Percentiles rank a stretch among this genome's conserved stretches.
These are phyloP conservation scores for Cladophialophora psammophila DNA, from an alignment of 2,329 filamentous ascomycete species.

Conservation along the genomic window DNA sequence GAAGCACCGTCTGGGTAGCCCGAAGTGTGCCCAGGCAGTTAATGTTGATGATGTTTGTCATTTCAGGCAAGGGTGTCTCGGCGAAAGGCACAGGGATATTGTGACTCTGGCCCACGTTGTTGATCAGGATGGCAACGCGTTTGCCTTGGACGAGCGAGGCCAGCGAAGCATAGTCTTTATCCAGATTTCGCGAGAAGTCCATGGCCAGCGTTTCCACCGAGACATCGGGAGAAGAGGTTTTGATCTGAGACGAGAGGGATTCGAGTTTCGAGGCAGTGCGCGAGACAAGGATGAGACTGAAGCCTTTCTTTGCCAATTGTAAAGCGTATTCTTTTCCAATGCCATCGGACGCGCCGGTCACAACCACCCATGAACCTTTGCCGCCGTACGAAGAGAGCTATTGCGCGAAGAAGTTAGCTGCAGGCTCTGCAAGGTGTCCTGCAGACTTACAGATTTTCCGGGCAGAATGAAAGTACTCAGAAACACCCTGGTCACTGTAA, in stretches of 20 bases:
- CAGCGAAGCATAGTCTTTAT: slow-evolving; percentile 80
- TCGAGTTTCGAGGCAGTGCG: slow-evolving; percentile 94
- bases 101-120: slow-evolving; percentile 96
- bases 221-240: slow-evolving; percentile 70
- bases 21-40: slow-evolving; percentile 92
- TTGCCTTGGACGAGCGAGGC: slow-evolving; percentile 72
- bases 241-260: slow-evolving; percentile 76
- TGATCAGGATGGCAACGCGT: slow-evolving; percentile 87
- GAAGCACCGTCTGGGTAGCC: slow-evolving; percentile 83
- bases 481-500: slow-evolving; percentile 68
- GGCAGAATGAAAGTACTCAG: slow-evolving; percentile 73
- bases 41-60: slow-evolving; percentile 90
- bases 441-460: slow-evolving; percentile 55
- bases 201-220: slow-evolving; percentile 83
- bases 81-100: slow-evolving; percentile 89
- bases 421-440: not conserved
- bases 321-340: slow-evolving; percentile 95
- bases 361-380: slow-evolving; percentile 89
- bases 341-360: slow-evolving; percentile 95
- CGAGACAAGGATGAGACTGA: slow-evolving; percentile 93
- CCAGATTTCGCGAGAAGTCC: slow-evolving; percentile 77
- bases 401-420: slow-evolving; percentile 27
- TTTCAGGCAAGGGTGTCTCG: slow-evolving; percentile 78
- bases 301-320: slow-evolving; percentile 88
- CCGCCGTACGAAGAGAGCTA: slow-evolving; percentile 90